Evolutionary conservation across 352 stramenopile species (phyloP).

Genomic region (Phytophthora tubulina): DNA sequence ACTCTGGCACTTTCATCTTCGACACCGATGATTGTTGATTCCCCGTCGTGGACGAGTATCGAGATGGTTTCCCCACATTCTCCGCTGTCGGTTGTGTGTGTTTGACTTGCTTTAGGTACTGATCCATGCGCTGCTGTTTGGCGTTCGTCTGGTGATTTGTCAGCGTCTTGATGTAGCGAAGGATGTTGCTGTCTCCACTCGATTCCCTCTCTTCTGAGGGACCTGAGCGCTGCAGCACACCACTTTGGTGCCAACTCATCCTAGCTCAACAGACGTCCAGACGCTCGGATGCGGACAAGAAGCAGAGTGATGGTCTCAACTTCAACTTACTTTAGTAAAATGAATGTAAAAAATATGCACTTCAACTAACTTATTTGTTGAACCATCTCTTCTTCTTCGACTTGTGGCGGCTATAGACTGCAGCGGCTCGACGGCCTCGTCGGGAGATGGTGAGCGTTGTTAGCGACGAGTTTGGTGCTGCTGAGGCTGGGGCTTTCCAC

Average conservation of each 20-base stretch:
- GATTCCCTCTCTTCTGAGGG: background rate
- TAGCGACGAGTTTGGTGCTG: conserved; percentile 68
- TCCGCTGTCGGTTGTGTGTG: conserved; percentile 7
- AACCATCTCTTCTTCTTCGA: conserved; percentile 69
- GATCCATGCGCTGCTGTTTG: conserved; percentile 57
- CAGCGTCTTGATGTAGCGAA: conserved; percentile 62
- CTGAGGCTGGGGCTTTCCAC: conserved; percentile 70
- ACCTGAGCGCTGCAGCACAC: background rate
- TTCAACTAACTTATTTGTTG: conserved; percentile 28
- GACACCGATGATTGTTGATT: background rate
- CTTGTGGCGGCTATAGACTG: conserved; percentile 74
- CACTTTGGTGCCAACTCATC: conserved; percentile 32
- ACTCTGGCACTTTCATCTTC: background rate
- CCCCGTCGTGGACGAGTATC: background rate
- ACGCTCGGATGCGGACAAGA: conserved; percentile 12
- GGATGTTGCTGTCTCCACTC: conserved; percentile 47
- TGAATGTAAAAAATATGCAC: conserved; percentile 1
- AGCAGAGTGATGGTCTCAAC: conserved; percentile 60
- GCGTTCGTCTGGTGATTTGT: conserved; percentile 53
- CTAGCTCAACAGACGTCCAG: background rate
- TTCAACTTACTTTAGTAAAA: conserved; percentile 45
- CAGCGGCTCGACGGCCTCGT: conserved; percentile 66
- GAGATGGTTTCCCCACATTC: background rate
- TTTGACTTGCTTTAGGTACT: conserved; percentile 47
- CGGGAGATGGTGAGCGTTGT: conserved; percentile 78